Conservation (phyloP, 768 basidiomycete genomes). For the Rhodotorula diobovata region DNA sequence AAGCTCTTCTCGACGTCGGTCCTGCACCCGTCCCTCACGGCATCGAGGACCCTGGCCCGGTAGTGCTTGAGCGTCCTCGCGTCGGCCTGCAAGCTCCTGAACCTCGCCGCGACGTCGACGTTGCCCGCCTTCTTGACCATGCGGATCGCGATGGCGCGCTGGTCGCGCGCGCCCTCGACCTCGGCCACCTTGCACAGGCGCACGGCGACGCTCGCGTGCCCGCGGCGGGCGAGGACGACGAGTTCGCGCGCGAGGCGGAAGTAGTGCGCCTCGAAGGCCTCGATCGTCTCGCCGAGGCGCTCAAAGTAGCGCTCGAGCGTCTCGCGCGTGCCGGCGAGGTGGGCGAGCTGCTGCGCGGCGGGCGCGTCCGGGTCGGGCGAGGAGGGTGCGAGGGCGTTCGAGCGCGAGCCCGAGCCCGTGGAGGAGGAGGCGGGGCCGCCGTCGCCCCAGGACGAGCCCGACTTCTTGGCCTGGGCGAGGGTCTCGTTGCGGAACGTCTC, state of each 20-base stretch:
- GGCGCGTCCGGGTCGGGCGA: constrained; percentile 46
- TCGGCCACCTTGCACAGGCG: constrained; percentile 89
- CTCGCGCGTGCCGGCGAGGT: constrained; percentile 53
- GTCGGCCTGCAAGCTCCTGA: constrained; percentile 40
- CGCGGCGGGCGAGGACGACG: constrained; percentile 71
- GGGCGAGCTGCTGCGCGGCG: constrained; percentile 57
- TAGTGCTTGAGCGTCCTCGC: constrained; percentile 93
- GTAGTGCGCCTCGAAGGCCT: constrained; percentile 79
- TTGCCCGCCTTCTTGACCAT: constrained; percentile 85
- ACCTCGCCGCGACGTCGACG: constrained; percentile 68
- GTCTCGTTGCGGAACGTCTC: constrained; percentile 92
- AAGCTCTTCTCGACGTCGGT: constrained; percentile 35
- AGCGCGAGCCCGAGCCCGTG: too few relatives aligned
- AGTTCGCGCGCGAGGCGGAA: constrained; percentile 69
- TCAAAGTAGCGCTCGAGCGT: constrained; percentile 62
- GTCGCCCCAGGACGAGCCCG: constrained; percentile 46
- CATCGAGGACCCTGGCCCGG: constrained; percentile 77
- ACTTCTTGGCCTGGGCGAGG: constrained; percentile 78
- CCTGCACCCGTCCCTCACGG: constrained; percentile 54
- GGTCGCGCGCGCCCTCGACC: constrained; percentile 84
- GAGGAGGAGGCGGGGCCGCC: too few relatives aligned
- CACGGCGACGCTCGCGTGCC: constrained; percentile 79
- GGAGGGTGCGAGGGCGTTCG: background rate
- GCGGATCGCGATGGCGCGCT: constrained; percentile 90
- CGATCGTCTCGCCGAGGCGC: constrained; percentile 70